A percentile compares a stretch with the other conserved stretches of the same genome.
These are phyloP conservation scores for Rhizoclosmatium globosum DNA, from an alignment of 192 early-diverging fungal genomes.

Conservation along the genomic window DNA sequence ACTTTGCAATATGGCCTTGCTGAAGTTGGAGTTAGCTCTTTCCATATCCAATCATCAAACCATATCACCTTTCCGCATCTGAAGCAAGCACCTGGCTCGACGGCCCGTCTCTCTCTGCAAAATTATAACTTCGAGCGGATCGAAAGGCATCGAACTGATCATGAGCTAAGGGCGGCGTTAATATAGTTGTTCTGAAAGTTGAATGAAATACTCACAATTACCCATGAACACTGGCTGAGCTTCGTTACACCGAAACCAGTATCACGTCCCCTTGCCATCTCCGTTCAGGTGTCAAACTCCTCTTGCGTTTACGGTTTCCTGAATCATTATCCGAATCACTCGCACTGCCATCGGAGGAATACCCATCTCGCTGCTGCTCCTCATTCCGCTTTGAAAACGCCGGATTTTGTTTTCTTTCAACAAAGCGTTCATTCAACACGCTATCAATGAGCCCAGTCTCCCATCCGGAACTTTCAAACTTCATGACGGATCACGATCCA, in stretches of 20 bases:
- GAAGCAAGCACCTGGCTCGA: slow-evolving; percentile 1
- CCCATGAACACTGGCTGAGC: not conserved
- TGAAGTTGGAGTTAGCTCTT: not conserved
- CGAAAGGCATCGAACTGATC: slow-evolving; percentile 14
- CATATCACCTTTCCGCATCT: not conserved
- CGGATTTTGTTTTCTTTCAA: not conserved
- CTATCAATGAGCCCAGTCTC: not conserved
- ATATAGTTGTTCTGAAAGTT: not conserved
- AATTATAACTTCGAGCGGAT: not conserved
- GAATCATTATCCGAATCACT: not conserved
- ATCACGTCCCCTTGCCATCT: not conserved
- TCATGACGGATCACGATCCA: not conserved
- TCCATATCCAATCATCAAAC: not conserved
- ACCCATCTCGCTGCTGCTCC: no score
- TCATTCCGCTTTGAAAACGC: not conserved
- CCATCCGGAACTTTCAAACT: not conserved
- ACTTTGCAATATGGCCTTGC: slow-evolving; percentile 14
- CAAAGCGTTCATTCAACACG: not conserved
- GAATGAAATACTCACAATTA: not conserved
- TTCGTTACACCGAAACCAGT: not conserved
- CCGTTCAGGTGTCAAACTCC: no score
- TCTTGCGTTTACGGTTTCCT: not conserved
- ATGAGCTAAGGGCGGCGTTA: not conserved
- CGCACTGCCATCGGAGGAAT: not conserved
- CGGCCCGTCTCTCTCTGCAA: not conserved